Conservation (phyloP, 305 asterid genomes). For the Solanum chacoense region DNA sequence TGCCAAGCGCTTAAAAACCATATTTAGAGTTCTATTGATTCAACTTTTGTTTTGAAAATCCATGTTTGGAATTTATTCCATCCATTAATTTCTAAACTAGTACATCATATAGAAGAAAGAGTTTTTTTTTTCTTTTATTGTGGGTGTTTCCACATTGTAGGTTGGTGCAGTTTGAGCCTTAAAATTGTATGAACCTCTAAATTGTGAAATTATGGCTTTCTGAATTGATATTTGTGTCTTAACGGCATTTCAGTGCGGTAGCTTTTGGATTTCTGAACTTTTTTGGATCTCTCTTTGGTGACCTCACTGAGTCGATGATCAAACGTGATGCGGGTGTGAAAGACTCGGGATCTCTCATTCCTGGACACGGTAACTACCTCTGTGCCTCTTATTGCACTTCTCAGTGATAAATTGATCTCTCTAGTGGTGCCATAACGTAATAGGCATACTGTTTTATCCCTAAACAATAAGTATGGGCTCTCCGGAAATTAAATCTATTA, state of each 20-base stretch:
- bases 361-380: constrained; percentile 70
- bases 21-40: neutral
- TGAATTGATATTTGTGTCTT: neutral
- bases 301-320: constrained; percentile 90
- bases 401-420: neutral
- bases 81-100: neutral
- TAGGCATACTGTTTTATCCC: neutral
- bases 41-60: neutral
- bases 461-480: neutral
- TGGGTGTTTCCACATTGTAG: neutral
- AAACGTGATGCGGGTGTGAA: constrained; percentile 98
- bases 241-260: constrained; percentile 44
- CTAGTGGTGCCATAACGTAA: neutral
- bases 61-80: neutral
- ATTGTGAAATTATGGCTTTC: neutral
- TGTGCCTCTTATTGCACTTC: neutral
- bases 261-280: constrained; percentile 77
- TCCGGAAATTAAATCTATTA: neutral
- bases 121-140: neutral
- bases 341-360: constrained; percentile 96
- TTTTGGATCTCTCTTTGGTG: constrained; percentile 92
- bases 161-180: neutral
- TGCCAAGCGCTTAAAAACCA: neutral
- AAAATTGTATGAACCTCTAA: neutral
- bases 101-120: neutral